Evolutionary conservation across 129 eudicot species (phyloP).

Genomic region (Tagetes patula): DNA sequence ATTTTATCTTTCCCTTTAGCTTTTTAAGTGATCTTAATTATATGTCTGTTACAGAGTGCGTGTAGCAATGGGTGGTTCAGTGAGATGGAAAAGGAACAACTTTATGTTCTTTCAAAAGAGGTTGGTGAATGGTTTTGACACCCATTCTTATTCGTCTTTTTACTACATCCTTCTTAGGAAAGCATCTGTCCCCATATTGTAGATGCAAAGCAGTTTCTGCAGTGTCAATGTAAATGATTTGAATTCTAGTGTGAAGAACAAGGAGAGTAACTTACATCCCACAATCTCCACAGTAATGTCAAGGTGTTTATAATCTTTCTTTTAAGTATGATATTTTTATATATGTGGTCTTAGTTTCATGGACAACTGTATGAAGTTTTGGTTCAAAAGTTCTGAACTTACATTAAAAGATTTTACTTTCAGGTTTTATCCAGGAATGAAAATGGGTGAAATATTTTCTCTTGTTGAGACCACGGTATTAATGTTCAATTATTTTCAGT

Average conservation of each 20-base stretch:
- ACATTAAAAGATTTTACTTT: slow-evolving; percentile 8
- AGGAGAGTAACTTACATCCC: slow-evolving; percentile 35
- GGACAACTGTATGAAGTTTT: slow-evolving; percentile 6
- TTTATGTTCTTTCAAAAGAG: slow-evolving; percentile 61
- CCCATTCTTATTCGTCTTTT: slow-evolving; percentile 14
- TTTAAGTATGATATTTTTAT: not conserved
- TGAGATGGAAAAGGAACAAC: slow-evolving; percentile 55
- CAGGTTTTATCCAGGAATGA: slow-evolving; percentile 82
- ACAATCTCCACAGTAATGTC: slow-evolving; percentile 63
- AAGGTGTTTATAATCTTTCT: slow-evolving; percentile 40
- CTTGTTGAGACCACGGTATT: slow-evolving; percentile 62
- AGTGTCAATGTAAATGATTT: slow-evolving; percentile 40
- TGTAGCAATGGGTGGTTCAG: slow-evolving; percentile 76
- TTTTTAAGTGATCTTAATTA: not conserved
- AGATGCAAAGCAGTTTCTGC: slow-evolving; percentile 64
- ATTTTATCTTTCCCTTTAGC: not conserved
- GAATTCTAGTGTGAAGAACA: slow-evolving; percentile 47
- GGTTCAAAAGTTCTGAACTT: not conserved
- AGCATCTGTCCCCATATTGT: slow-evolving; percentile 12
- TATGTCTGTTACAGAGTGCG: slow-evolving; percentile 52
- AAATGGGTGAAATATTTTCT: slow-evolving; percentile 65
- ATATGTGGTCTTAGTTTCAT: slow-evolving; percentile 14
- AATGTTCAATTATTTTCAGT: not conserved
- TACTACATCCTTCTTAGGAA: slow-evolving; percentile 13
- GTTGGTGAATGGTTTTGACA: slow-evolving; percentile 34